Percentiles rank a stretch among this genome's conserved stretches.
Evolutionary conservation across 2,329 filamentous ascomycete genomes (phyloP).

Genomic region (Colletotrichum cereale): DNA sequence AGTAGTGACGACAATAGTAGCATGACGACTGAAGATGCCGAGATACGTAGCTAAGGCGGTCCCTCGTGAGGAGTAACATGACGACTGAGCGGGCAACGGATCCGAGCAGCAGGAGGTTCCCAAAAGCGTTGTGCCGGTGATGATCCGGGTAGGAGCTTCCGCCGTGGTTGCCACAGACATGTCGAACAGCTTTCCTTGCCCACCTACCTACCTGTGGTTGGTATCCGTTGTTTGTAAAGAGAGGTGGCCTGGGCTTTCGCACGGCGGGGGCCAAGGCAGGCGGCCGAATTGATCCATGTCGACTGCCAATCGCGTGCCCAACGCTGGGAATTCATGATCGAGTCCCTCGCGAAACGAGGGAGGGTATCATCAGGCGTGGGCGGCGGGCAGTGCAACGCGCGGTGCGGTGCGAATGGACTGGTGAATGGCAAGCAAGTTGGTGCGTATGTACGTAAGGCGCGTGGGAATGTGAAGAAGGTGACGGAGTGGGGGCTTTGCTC

Average conservation of each 20-base stretch:
- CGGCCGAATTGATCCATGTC: slow-evolving; percentile 10
- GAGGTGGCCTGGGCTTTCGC: not conserved
- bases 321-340: slow-evolving; percentile 22
- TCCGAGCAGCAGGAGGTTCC: not conserved
- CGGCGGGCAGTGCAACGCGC: slow-evolving; percentile 23
- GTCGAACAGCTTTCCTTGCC: not conserved
- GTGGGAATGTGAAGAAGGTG: not conserved
- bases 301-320: slow-evolving; percentile 34
- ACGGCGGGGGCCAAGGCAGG: not conserved
- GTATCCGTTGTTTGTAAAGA: not conserved
- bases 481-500: slow-evolving; percentile 20
- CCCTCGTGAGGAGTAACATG: not conserved
- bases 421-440: not conserved
- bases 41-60: not conserved
- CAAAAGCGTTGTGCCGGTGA: not conserved
- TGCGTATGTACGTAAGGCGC: not conserved
- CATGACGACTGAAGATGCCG: not conserved
- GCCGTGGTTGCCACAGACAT: not conserved
- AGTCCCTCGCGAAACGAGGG: slow-evolving; percentile 29
- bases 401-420: not conserved
- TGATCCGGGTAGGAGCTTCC: not conserved
- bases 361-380: slow-evolving; percentile 17
- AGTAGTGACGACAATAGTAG: slow-evolving; percentile 6
- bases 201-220: not conserved
- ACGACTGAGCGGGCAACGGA: not conserved